Evolutionary conservation across 768 basidiomycete species (phyloP).

Genomic region (Suillus cothurnatus): DNA sequence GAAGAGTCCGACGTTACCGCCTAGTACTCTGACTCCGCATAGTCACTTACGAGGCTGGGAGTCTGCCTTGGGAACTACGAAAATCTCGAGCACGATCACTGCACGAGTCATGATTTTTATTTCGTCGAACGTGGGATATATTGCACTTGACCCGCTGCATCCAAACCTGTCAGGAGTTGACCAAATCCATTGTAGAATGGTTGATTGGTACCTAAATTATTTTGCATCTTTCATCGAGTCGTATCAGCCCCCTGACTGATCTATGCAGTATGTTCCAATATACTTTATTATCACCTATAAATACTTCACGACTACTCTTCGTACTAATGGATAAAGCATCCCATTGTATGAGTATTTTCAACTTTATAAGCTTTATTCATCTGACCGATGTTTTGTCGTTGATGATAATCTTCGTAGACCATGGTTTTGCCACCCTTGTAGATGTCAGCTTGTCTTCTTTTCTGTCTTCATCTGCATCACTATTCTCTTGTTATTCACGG

Average conservation of each 20-base stretch:
- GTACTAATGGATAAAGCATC: conserved; percentile 77
- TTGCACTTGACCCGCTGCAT: too few relatives aligned
- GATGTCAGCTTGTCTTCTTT: conserved; percentile 81
- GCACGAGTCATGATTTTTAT: too few relatives aligned
- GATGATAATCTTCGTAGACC: conserved; percentile 44
- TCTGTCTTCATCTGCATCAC: conserved; percentile 79
- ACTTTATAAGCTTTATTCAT: conserved; percentile 54
- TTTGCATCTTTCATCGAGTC: conserved; percentile 11
- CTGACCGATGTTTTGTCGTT: conserved; percentile 4
- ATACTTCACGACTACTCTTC: conserved; percentile 71
- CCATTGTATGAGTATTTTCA: conserved; percentile 79
- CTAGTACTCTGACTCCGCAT: background rate
- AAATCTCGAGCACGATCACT: too few relatives aligned
- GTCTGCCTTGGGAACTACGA: too few relatives aligned
- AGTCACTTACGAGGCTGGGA: background rate
- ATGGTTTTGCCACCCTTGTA: conserved; percentile 86
- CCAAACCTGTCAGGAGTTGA: too few relatives aligned
- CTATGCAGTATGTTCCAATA: conserved; percentile 75
- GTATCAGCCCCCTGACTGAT: conserved; percentile 15
- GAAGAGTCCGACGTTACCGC: background rate
- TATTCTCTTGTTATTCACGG: conserved; percentile 78
- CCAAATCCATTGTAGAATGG: too few relatives aligned
- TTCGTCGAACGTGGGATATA: too few relatives aligned
- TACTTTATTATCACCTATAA: conserved; percentile 88
- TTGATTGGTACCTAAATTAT: too few relatives aligned